phyloP scores from a whole-genome alignment of 2,329 filamentous ascomycete genomes.

The Cryphonectria radicalis region DNA sequence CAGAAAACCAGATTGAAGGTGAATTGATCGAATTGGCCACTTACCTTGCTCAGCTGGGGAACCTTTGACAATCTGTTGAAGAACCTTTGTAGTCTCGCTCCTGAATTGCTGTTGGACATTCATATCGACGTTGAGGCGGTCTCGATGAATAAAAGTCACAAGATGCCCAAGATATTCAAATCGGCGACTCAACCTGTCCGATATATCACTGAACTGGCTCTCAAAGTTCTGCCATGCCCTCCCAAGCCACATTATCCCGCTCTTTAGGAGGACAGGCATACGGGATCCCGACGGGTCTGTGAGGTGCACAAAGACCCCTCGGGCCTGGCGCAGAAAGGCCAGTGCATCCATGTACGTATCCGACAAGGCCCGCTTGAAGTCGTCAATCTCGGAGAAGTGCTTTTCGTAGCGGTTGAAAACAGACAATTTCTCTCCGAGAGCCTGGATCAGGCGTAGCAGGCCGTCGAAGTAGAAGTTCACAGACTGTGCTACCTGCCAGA shows the following conservation, averaged over 20 bases:
- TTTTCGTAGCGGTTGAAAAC: slow-evolving; percentile 5
- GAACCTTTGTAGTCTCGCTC: background rate
- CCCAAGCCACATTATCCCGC: background rate
- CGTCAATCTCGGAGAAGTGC: background rate
- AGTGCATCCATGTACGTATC: slow-evolving; percentile 7
- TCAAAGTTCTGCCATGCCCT: slow-evolving; percentile 1
- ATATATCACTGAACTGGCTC: background rate
- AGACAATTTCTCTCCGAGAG: background rate
- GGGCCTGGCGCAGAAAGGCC: background rate
- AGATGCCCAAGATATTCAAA: slow-evolving; percentile 6
- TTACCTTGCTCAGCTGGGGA: background rate
- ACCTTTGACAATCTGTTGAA: background rate
- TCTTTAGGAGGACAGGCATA: background rate
- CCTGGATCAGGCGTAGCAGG: background rate
- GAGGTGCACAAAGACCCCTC: background rate
- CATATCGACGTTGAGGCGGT: background rate
- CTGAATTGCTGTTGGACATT: slow-evolving; percentile 4
- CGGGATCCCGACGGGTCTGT: background rate
- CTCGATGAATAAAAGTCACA: background rate
- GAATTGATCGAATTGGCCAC: background rate
- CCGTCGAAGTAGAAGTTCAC: background rate
- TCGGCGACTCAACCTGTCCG: background rate
- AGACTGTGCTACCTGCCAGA: slow-evolving; percentile 2
- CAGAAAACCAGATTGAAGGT: background rate
- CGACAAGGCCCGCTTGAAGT: background rate